Evolutionary conservation across 2,329 filamentous ascomycete species (phyloP), one percentile per base, ranked within the genome.

Genomic region (Cladorrhinum sp.): DNA sequence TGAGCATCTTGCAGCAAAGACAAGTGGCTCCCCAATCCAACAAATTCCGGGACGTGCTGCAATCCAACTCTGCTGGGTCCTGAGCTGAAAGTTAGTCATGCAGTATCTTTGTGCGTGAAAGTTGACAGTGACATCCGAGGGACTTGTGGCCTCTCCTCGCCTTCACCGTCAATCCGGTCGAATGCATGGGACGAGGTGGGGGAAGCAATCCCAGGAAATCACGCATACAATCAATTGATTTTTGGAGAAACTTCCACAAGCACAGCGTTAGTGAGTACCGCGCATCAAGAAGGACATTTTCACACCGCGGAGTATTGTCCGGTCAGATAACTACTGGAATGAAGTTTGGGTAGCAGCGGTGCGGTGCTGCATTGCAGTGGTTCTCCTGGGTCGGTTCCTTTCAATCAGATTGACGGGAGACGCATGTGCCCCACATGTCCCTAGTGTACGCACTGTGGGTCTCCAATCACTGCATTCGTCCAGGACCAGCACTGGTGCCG

Each of bases 1-100:
- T 24, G 53, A 42, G 53, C 53, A 55, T 36, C 30, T 39, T 55
- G 53, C 53, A 55, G 53, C 20, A n/a, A n/a, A 26, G 33, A 55
- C 53, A 42, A 55, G 53, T 55, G 53, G 33, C 39, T 55, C 21
- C 53, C 53, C 4, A 55, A 42, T 18, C 9, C 30, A 55, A 36
- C 53, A 21, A 46, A 46, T 21, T 46, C 42, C 42, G 3, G 42
- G 42, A 46, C n/a, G 4, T 18, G 6, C 42, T 46, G 42, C 42
- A 46, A 46, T 46, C 42, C 42, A 9, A 46, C 42, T 18, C 42
- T 46, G 36, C 36, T 42, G 36, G 42, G 42, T 46, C 16, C n/a
- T 46, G 42, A 46, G 42, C 42, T 46, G 42, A 46, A 46, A 46
- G 18, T 18, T 46, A 20, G 42, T 46, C 42, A 46, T 46, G 42